These are phyloP conservation scores for Astrocystis sublimbata DNA, from an alignment of 495 filamentous ascomycete species.

Conservation along the genomic window DNA sequence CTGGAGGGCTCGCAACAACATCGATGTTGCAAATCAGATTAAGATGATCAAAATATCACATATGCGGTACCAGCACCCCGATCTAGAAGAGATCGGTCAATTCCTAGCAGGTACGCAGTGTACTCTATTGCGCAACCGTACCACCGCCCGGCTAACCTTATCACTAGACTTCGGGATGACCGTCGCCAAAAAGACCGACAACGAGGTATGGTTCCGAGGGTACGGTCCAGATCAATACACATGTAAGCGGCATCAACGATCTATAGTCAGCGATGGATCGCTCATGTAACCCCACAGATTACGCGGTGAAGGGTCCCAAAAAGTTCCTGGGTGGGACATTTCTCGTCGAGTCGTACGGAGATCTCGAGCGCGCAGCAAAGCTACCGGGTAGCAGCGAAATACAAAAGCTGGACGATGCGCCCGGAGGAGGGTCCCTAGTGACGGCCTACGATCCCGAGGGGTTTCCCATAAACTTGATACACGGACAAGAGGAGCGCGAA, in stretches of 20 bases:
- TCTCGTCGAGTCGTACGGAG: constrained; percentile 42
- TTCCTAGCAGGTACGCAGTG: constrained; percentile 22
- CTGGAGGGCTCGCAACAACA: constrained; percentile 17
- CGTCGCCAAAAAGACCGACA: constrained; percentile 30
- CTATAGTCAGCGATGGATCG: background rate
- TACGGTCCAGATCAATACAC: constrained; percentile 49
- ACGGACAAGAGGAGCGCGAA: constrained; percentile 41
- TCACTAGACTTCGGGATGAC: constrained; percentile 44
- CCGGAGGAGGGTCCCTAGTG: constrained; percentile 47
- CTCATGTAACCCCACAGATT: constrained; percentile 24
- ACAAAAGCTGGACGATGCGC: constrained; percentile 37
- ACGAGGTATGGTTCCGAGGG: constrained; percentile 44
- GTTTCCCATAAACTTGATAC: constrained; percentile 45
- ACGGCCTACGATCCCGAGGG: constrained; percentile 46
- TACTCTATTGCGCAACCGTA: background rate
- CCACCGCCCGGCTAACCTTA: background rate
- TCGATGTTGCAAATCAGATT: constrained; percentile 12
- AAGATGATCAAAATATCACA: constrained; percentile 21
- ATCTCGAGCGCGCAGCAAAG: constrained; percentile 38
- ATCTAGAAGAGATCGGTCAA: constrained; percentile 20
- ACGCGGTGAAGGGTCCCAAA: constrained; percentile 39
- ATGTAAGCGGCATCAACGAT: constrained; percentile 7
- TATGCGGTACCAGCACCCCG: constrained; percentile 25
- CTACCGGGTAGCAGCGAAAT: constrained; percentile 38
- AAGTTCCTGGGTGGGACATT: constrained; percentile 42